Evolutionary conservation across 1,284 basidiomycete genomes (phyloP).

Genomic region (Cystobasidium sp.): DNA sequence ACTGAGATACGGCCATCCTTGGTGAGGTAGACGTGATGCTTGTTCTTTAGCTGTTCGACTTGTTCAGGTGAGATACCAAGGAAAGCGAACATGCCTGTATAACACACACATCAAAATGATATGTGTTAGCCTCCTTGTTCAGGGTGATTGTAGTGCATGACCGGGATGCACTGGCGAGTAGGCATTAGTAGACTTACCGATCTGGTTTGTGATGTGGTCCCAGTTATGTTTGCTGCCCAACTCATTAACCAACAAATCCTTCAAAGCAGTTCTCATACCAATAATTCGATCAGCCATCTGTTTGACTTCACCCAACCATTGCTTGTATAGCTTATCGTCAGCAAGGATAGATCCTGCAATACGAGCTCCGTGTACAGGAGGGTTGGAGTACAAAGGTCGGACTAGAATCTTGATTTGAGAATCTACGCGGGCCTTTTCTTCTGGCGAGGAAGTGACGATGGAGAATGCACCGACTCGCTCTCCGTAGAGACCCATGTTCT

Average conservation of each 20-base stretch:
- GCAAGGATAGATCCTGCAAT: constrained; percentile 59
- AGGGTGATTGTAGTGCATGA: no score
- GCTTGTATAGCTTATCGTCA: constrained; percentile 57
- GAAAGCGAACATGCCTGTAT: constrained; percentile 46
- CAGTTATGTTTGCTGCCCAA: constrained; percentile 71
- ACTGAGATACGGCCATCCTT: constrained; percentile 51
- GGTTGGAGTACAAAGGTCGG: constrained; percentile 98
- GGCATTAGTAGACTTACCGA: no score
- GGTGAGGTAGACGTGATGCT: constrained; percentile 89
- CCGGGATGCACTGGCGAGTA: no score
- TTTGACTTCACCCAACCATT: constrained; percentile 70
- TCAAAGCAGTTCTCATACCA: constrained; percentile 81
- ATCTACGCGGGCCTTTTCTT: constrained; percentile 55
- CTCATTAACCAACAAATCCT: constrained; percentile 76
- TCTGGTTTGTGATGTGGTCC: constrained; percentile 87
- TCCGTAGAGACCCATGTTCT: constrained; percentile 93
- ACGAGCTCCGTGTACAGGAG: constrained; percentile 74
- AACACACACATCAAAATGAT: no score
- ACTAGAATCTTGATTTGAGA: constrained; percentile 67
- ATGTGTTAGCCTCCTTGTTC: no score
- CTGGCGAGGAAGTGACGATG: constrained; percentile 62
- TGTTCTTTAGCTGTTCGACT: constrained; percentile 71
- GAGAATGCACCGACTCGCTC: constrained; percentile 87
- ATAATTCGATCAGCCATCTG: constrained; percentile 93
- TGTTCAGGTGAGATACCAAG: constrained; percentile 61